phyloP scores from a whole-genome alignment of 768 basidiomycete species.

The Hemileccinum impolitum region DNA sequence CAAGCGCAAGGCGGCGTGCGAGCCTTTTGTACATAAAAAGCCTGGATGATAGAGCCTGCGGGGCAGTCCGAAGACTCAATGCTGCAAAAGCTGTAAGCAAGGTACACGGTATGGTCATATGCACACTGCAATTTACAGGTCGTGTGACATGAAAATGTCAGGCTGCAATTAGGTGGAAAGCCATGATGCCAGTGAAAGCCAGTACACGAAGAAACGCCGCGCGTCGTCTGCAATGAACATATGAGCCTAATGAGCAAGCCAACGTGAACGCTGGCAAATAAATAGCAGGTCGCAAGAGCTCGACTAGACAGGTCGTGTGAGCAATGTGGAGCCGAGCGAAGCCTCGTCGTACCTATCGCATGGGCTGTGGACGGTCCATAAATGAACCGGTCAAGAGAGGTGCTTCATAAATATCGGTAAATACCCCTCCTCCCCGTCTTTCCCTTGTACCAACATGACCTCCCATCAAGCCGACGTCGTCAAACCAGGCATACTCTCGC shows the following conservation, averaged over 20 bases:
- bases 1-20: constrained; percentile 1
- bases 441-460: constrained; percentile 9
- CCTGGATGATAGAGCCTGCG: not conserved
- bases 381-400: not conserved
- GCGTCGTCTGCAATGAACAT: not conserved
- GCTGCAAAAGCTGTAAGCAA: not conserved
- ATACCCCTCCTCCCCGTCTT: not conserved
- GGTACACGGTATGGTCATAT: not conserved
- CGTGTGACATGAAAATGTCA: constrained; percentile 14
- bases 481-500: constrained; percentile 19
- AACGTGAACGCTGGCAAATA: not conserved
- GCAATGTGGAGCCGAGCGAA: not conserved
- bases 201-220: not conserved
- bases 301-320: constrained; percentile 12
- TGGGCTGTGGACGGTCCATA: constrained; percentile 1
- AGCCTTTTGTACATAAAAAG: not conserved
- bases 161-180: not conserved
- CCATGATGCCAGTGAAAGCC: not conserved
- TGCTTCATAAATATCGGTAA: constrained; percentile 19
- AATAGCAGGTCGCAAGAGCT: constrained; percentile 3
- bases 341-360: not conserved
- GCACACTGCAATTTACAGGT: constrained; percentile 6
- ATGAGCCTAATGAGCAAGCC: not conserved
- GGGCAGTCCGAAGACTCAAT: not conserved
- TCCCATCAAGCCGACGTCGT: not conserved